Percentiles rank a stretch among this genome's conserved stretches.
Conservation (phyloP, 1,284 basidiomycete species). For the Ceratobasidium theobromae region DNA sequence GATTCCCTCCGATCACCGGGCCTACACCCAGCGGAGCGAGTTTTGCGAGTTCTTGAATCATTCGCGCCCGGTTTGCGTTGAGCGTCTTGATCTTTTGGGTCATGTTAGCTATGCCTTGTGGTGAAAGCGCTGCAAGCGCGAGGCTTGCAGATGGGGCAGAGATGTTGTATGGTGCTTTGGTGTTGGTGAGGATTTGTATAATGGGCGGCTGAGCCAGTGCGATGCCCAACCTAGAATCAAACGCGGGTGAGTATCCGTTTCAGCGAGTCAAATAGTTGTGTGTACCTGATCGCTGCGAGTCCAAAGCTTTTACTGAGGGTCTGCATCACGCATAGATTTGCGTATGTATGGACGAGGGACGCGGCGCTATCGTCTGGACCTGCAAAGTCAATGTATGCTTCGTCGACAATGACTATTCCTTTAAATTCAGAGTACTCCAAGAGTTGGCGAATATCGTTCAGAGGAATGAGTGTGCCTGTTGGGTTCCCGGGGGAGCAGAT, state of each 20-base stretch:
- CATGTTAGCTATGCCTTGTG: conserved; percentile 65
- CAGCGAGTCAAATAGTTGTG: neutral
- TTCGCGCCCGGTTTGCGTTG: conserved; percentile 56
- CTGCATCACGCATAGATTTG: conserved; percentile 91
- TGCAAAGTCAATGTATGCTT: conserved; percentile 97
- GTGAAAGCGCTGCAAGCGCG: conserved; percentile 75
- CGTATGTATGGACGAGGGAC: conserved; percentile 73
- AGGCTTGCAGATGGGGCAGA: conserved; percentile 87
- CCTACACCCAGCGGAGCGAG: conserved; percentile 66
- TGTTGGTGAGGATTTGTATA: conserved; percentile 91
- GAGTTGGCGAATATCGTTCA: conserved; percentile 68
- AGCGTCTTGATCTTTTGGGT: conserved; percentile 64
- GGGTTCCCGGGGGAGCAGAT: conserved; percentile 98
- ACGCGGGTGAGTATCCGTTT: too few relatives aligned
- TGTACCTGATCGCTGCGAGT: conserved; percentile 75
- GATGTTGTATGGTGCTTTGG: conserved; percentile 98
- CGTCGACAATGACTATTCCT: conserved; percentile 92
- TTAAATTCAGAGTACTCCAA: conserved; percentile 82
- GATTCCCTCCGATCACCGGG: conserved; percentile 71
- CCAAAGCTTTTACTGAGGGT: conserved; percentile 97
- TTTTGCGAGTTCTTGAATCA: conserved; percentile 54
- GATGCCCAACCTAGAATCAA: conserved; percentile 70
- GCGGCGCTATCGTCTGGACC: conserved; percentile 62
- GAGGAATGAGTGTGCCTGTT: conserved; percentile 84
- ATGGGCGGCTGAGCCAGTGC: conserved; percentile 87